Evolutionary conservation across 2,329 filamentous ascomycete species (phyloP).

Genomic region (Pseudogymnoascus sp.): DNA sequence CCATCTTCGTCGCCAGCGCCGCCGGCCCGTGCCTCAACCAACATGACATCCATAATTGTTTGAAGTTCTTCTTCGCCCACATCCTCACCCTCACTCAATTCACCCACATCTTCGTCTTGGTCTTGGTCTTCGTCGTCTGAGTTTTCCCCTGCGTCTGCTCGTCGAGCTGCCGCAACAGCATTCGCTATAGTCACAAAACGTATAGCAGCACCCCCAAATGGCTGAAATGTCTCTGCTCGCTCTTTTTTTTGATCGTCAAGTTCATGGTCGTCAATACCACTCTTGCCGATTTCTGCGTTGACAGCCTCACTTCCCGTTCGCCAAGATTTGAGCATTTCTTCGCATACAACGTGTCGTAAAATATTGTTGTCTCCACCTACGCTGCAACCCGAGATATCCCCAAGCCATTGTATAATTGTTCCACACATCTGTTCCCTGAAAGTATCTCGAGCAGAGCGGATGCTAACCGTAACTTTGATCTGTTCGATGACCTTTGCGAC

Average conservation of each 20-base stretch:
- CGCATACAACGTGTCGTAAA: constrained; percentile 74
- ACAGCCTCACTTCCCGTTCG: constrained; percentile 73
- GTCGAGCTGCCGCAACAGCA: constrained; percentile 16
- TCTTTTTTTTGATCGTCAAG: constrained; percentile 32
- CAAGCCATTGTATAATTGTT: constrained; percentile 93
- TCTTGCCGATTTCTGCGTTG: constrained; percentile 68
- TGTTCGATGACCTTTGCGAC: constrained; percentile 86
- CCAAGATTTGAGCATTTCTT: constrained; percentile 87
- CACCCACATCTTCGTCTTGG: constrained; percentile 50
- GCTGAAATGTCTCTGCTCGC: constrained; percentile 12
- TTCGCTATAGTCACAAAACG: constrained; percentile 4
- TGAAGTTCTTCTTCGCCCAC: constrained; percentile 16
- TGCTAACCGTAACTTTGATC: constrained; percentile 92
- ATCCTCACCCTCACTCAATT: constrained; percentile 29
- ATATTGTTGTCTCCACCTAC: constrained; percentile 74
- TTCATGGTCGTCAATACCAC: constrained; percentile 77
- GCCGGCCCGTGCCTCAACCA: constrained; percentile 45
- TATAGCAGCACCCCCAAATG: constrained; percentile 10
- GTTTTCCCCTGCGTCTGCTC: constrained; percentile 20
- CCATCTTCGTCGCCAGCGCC: constrained; percentile 37
- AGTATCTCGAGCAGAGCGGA: constrained; percentile 85
- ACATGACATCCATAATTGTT: constrained; percentile 39
- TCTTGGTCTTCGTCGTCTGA: constrained; percentile 44
- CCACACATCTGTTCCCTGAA: constrained; percentile 98
- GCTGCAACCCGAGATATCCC: constrained; percentile 83